Evolutionary conservation across 2,329 filamentous ascomycete species (phyloP).

Genomic region (Clonostachys byssicola): DNA sequence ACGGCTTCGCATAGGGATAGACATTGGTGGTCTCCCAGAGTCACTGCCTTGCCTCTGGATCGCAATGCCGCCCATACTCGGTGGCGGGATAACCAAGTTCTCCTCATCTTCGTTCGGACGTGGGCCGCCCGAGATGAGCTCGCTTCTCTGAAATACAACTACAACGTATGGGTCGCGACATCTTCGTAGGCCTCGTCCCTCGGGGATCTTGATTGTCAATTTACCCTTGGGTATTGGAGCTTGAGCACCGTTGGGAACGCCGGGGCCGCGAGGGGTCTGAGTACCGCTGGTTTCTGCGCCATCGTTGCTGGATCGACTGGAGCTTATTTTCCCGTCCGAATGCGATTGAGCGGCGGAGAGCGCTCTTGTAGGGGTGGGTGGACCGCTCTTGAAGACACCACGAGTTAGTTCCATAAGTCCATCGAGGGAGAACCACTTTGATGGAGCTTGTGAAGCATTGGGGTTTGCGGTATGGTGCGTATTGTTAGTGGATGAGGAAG

Average conservation of each 20-base stretch:
- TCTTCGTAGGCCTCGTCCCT: slow-evolving; percentile 76
- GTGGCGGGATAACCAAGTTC: slow-evolving; percentile 37
- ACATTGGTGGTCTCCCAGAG: slow-evolving; percentile 76
- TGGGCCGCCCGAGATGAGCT: slow-evolving; percentile 88
- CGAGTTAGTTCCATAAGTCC: slow-evolving; percentile 86
- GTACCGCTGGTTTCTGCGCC: slow-evolving; percentile 43
- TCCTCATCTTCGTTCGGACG: slow-evolving; percentile 61
- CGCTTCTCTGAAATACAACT: slow-evolving; percentile 93
- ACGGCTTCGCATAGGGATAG: slow-evolving; percentile 93
- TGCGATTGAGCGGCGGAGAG: slow-evolving; percentile 61
- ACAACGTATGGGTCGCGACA: slow-evolving; percentile 92
- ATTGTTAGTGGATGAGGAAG: slow-evolving; percentile 3
- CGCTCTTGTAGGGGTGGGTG: slow-evolving; percentile 84
- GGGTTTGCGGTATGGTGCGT: slow-evolving; percentile 40
- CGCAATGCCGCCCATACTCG: slow-evolving; percentile 48
- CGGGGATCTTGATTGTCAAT: slow-evolving; percentile 81
- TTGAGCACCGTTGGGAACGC: slow-evolving; percentile 42
- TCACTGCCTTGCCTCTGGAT: slow-evolving; percentile 74
- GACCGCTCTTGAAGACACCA: slow-evolving; percentile 79
- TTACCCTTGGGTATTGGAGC: slow-evolving; percentile 78
- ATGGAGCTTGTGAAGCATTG: slow-evolving; percentile 27
- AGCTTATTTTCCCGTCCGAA: slow-evolving; percentile 36
- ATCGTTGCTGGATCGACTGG: slow-evolving; percentile 30
- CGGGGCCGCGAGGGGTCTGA: slow-evolving; percentile 43
- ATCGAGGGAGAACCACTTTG: slow-evolving; percentile 58